These are phyloP conservation scores for Gossypium lobatum DNA, from an alignment of 441 rosid genomes.

Conservation along the genomic window DNA sequence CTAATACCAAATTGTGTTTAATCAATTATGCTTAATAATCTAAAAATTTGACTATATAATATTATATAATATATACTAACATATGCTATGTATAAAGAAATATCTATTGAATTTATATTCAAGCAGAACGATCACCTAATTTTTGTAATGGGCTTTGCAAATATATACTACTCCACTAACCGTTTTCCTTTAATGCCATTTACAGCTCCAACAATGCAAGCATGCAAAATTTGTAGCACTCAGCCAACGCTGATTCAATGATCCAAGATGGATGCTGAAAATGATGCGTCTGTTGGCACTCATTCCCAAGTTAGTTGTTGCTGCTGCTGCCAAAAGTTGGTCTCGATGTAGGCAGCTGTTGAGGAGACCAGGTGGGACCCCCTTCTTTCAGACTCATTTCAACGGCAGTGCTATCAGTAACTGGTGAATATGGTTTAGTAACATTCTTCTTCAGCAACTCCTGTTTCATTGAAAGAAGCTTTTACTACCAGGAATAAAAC, in stretches of 20 bases:
- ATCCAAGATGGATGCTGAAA: not conserved
- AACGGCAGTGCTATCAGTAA: constrained; percentile 28
- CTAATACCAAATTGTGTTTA: not conserved
- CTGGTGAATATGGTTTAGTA: constrained; percentile 76
- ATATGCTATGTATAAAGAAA: not conserved
- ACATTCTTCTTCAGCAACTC: constrained; percentile 68
- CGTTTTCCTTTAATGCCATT: not conserved
- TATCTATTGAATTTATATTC: not conserved
- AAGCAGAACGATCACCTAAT: not conserved
- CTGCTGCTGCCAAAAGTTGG: constrained; percentile 62
- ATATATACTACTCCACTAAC: not conserved
- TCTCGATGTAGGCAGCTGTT: constrained; percentile 42
- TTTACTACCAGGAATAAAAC: not conserved
- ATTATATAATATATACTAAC: not conserved
- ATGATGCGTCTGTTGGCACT: not conserved
- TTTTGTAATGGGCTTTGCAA: not conserved
- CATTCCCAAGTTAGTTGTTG: constrained; percentile 23
- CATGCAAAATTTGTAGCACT: not conserved
- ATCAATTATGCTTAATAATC: not conserved
- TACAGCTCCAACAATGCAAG: not conserved
- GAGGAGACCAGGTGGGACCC: constrained; percentile 40
- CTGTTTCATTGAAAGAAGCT: constrained; percentile 30
- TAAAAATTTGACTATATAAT: not conserved
- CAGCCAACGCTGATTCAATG: not conserved
- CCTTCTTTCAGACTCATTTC: constrained; percentile 46